Base-by-base conservation (phyloP, 441 rosid genomes). In the Pelargonium exstipulatum region DNA sequence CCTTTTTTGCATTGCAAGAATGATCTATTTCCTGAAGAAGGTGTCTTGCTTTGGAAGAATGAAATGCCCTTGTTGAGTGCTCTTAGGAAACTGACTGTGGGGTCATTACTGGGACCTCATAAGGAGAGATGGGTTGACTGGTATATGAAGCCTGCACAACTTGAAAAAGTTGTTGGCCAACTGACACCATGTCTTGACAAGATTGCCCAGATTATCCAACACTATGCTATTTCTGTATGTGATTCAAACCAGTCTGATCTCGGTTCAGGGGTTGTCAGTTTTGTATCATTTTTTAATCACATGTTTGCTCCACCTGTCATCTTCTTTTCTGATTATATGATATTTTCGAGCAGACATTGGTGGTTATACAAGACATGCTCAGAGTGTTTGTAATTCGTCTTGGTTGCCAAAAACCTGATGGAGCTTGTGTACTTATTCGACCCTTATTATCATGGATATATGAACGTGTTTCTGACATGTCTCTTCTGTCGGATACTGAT, bases 341-440 rank as follows among this genome's bases (percentile, higher is more conserved):
- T 65, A 53, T 61, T 67, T 70, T 64, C 73, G 64, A 70, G 72
- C 86, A 95, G 99, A 85, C 88, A 45, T 79, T 90, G 82, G 88
- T 81, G 65, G 98, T 95, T 80, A 84, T 92, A 73, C 95, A 86
- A 80, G 98, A 92, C 83, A 90, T 95, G 96, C 92, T 95, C 78
- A 84, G 96, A 73, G 91, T 95, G 78, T 93, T 95, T 81, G 82
- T 95, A 62, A 74, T 88, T 76, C 98, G 97, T 18, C 69, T 89
- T 76, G 93, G 95, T 78, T 81, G 79, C 83, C 95, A 83, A 83
- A 92, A 87, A 69, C 76, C 76, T 76, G 93, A 85, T 76, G 84
- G 84, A 80, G 98, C 98, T 71, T 86, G 87, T 60, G 65, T 82
- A 62, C 96, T 95, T 80, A 66, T 95, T 61, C 79, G 79, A 53